Percentiles rank a stretch among this genome's conserved stretches.
These are phyloP conservation scores for Clarireedia hainanense DNA, from an alignment of 2,329 filamentous ascomycete genomes.

Conservation along the genomic window DNA sequence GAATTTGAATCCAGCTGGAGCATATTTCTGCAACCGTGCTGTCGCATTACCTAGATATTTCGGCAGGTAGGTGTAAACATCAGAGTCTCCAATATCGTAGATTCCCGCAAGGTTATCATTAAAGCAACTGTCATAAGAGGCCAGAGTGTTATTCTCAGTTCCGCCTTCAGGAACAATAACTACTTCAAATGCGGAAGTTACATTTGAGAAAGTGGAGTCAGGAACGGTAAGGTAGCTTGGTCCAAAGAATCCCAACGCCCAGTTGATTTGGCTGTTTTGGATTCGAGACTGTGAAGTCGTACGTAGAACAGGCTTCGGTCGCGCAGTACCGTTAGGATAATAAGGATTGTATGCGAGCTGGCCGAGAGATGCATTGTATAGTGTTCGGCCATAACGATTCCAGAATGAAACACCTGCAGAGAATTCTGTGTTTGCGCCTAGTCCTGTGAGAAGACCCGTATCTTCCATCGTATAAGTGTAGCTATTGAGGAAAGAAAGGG, in stretches of 20 bases:
- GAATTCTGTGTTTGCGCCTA: slow-evolving; percentile 44
- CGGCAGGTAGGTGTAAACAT: slow-evolving; percentile 37
- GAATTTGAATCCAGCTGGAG: slow-evolving; percentile 40
- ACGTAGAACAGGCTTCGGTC: slow-evolving; percentile 42
- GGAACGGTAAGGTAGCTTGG: slow-evolving; percentile 34
- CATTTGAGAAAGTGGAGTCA: slow-evolving; percentile 33
- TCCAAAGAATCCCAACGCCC: slow-evolving; percentile 46
- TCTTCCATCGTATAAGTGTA: slow-evolving; percentile 41
- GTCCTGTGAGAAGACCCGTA: slow-evolving; percentile 37
- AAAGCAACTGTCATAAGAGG: slow-evolving; percentile 42
- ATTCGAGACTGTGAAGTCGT: slow-evolving; percentile 48
- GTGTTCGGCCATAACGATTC: slow-evolving; percentile 44
- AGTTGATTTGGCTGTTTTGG: slow-evolving; percentile 44
- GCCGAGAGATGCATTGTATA: slow-evolving; percentile 41
- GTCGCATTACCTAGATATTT: slow-evolving; percentile 39
- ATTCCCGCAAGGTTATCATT: slow-evolving; percentile 28
- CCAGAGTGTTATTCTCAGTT: slow-evolving; percentile 44
- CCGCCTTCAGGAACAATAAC: slow-evolving; percentile 43
- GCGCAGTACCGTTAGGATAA: slow-evolving; percentile 38
- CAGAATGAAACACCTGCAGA: slow-evolving; percentile 42
- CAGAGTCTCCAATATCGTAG: slow-evolving; percentile 32
- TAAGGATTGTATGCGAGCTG: slow-evolving; percentile 41
- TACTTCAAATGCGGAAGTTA: slow-evolving; percentile 37
- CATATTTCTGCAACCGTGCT: slow-evolving; percentile 38
- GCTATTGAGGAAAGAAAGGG: slow-evolving; percentile 43